Conservation (phyloP, 1,139 yeast species). For the Suhomyces wounanorum region DNA sequence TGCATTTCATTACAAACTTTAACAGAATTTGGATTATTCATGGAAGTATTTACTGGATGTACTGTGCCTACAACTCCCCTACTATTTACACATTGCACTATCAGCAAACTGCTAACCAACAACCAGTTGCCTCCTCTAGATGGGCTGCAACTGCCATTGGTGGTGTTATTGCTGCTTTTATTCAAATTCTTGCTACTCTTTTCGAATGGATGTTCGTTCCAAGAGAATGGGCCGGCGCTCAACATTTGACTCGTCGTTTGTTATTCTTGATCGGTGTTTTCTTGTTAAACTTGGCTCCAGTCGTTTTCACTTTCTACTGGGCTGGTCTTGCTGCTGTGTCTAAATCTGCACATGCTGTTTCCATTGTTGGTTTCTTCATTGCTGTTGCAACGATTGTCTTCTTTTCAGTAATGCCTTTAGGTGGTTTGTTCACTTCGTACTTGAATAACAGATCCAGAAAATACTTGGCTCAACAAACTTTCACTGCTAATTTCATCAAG, state of each 20-base stretch:
- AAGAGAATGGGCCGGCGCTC: conserved; percentile 99
- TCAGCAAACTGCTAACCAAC: conserved; percentile 77
- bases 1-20: conserved; percentile 91
- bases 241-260: conserved; percentile 87
- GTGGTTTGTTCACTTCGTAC: conserved; percentile 93
- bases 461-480: conserved; percentile 91
- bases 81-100: conserved; percentile 85
- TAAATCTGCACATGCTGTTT: conserved; percentile 75
- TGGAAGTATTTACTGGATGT: conserved; percentile 90
- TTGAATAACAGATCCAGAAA: conserved; percentile 86
- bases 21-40: conserved; percentile 98
- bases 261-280: conserved; percentile 70
- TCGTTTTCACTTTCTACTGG: conserved; percentile 82
- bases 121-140: conserved; percentile 81
- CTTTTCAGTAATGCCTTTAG: conserved; percentile 94
- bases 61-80: conserved; percentile 89
- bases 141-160: conserved; percentile 95
- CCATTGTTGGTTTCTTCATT: conserved; percentile 87
- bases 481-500: conserved; percentile 87
- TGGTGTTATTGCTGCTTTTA: conserved; percentile 80
- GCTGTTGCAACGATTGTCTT: conserved; percentile 81
- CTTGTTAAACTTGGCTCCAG: conserved; percentile 77
- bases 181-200: conserved; percentile 85
- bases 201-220: conserved; percentile 98
- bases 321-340: conserved; percentile 71